Conservation (phyloP, 768 basidiomycete species). For the Baorangia bicolor region DNA sequence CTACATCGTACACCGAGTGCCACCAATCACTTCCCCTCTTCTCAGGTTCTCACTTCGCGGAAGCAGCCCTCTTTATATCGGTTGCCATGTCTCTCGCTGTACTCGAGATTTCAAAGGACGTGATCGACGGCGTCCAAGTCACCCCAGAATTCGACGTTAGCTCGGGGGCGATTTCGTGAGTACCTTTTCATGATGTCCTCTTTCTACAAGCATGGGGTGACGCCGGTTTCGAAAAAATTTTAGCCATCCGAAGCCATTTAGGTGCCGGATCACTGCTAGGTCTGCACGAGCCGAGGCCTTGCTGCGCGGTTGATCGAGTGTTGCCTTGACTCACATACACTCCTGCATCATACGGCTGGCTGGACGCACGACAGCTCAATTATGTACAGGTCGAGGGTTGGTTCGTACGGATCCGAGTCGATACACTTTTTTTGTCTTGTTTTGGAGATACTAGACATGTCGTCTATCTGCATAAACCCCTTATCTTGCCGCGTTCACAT, state of each 20-base stretch:
- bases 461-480: no score
- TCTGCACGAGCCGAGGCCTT: conserved; percentile 40
- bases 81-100: conserved; percentile 42
- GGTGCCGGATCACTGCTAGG: conserved; percentile 52
- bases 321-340: background rate
- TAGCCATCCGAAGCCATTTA: conserved; percentile 54
- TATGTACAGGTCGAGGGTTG: background rate
- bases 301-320: background rate
- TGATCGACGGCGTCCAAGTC: conserved; percentile 42
- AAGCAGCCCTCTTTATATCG: conserved; percentile 27
- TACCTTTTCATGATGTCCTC: background rate
- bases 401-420: no score
- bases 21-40: background rate
- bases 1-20: background rate
- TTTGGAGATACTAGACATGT: no score
- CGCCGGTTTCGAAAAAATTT: background rate
- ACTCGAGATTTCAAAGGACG: conserved; percentile 42
- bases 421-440: no score
- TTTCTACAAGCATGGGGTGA: background rate
- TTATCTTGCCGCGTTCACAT: no score
- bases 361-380: background rate
- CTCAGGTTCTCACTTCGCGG: conserved; percentile 30
- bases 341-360: background rate
- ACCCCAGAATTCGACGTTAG: conserved; percentile 43
- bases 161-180: conserved; percentile 46